phyloP scores from a whole-genome alignment of 345 rosid species.

The Brassica incana region DNA sequence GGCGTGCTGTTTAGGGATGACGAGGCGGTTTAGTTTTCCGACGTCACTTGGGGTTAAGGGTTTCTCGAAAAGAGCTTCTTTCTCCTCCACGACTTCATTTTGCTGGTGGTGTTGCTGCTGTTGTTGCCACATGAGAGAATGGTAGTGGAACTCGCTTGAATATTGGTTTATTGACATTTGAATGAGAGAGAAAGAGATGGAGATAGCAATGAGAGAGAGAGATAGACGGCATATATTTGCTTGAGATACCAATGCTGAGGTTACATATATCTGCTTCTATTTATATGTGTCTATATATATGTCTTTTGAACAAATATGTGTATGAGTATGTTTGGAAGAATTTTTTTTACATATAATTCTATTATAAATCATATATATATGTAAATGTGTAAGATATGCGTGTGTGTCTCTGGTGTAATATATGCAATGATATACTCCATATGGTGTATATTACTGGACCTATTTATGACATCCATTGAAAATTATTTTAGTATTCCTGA shows the following conservation, averaged over 20 bases:
- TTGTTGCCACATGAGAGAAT: conserved; percentile 48
- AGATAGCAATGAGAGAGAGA: conserved; percentile 40
- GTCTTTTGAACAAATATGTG: neutral
- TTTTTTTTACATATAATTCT: neutral
- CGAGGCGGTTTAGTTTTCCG: conserved; percentile 86
- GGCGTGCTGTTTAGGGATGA: conserved; percentile 88
- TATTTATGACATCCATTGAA: neutral
- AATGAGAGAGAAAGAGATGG: conserved; percentile 32
- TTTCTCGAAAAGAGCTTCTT: conserved; percentile 74
- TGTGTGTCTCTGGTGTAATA: neutral
- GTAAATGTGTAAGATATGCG: neutral
- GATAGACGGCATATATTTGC: conserved; percentile 16
- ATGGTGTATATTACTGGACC: neutral
- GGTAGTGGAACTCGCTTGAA: conserved; percentile 45
- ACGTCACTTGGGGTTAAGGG: conserved; percentile 89
- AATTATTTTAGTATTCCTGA: neutral
- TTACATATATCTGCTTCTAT: conserved; percentile 36
- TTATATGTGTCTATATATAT: conserved; percentile 22
- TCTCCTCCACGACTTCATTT: conserved; percentile 38
- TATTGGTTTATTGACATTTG: conserved; percentile 55
- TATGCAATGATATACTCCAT: neutral
- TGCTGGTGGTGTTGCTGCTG: conserved; percentile 36
- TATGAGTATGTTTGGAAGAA: conserved; percentile 1
- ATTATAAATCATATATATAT: neutral
- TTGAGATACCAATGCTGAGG: conserved; percentile 33